These are phyloP conservation scores for Colletotrichum limetticola DNA, from an alignment of 2,329 filamentous ascomycete genomes.

Conservation along the genomic window DNA sequence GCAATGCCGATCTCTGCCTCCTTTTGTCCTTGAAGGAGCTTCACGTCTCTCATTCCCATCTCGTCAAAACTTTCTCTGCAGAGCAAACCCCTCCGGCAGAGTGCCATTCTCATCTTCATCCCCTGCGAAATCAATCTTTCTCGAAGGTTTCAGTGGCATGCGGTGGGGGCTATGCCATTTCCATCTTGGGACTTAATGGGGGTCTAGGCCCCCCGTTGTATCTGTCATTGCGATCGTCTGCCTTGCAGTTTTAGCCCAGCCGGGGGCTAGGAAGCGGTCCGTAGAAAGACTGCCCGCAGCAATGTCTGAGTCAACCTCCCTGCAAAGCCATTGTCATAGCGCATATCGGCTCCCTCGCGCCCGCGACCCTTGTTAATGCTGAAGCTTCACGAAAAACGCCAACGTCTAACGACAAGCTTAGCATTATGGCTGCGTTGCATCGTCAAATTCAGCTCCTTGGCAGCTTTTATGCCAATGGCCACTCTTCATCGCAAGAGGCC, in stretches of 20 bases:
- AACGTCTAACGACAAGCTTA: neutral
- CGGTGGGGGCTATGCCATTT: slow-evolving; percentile 10
- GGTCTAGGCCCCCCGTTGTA: neutral
- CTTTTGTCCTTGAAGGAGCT: neutral
- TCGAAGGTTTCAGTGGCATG: slow-evolving; percentile 8
- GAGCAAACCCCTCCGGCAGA: neutral
- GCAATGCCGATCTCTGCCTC: neutral
- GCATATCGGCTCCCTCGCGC: neutral
- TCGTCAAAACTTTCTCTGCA: neutral
- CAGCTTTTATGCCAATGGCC: neutral
- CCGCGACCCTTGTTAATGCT: neutral
- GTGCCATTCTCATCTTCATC: neutral
- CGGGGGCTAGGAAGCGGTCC: neutral
- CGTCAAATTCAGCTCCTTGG: neutral
- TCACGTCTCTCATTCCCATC: neutral
- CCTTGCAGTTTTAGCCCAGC: neutral
- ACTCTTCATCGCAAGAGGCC: neutral
- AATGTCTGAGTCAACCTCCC: slow-evolving; percentile 18
- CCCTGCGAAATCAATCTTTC: neutral
- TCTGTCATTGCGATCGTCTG: slow-evolving; percentile 24
- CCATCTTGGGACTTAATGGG: neutral
- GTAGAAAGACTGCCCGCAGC: neutral
- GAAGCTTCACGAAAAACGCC: neutral
- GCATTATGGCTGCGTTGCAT: neutral
- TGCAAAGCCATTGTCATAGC: neutral